A percentile compares a stretch with the other conserved stretches of the same genome.
phyloP scores from a whole-genome alignment of 768 basidiomycete genomes.

The Auricularia sp. region DNA sequence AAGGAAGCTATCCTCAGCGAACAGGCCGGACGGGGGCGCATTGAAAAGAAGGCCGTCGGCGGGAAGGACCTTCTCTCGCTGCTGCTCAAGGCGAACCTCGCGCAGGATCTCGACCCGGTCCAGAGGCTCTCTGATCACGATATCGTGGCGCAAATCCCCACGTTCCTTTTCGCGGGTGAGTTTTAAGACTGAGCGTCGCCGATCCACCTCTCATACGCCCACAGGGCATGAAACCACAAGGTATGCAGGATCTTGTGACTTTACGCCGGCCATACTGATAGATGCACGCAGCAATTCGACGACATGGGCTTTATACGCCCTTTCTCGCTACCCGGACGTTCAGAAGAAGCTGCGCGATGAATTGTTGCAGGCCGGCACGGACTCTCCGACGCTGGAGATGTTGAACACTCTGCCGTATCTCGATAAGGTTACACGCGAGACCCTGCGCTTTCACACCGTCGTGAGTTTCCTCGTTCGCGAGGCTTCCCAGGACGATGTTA shows the following conservation, averaged over 20 bases:
- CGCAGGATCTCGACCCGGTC: conserved; percentile 15
- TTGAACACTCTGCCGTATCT: background rate
- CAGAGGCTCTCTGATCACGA: conserved; percentile 22
- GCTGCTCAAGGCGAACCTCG: conserved; percentile 23
- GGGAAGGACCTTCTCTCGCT: conserved; percentile 20
- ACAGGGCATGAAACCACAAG: conserved; percentile 21
- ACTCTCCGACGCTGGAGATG: background rate
- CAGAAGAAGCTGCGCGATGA: conserved; percentile 57
- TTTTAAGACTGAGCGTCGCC: too few species aligned
- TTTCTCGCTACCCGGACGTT: conserved; percentile 45
- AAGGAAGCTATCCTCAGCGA: background rate
- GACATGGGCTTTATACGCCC: conserved; percentile 52
- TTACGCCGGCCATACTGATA: conserved; percentile 26
- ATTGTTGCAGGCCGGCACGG: conserved; percentile 19
- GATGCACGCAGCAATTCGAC: conserved; percentile 47
- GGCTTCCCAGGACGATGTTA: conserved; percentile 41
- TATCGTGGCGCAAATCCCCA: conserved; percentile 39
- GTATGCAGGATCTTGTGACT: too few species aligned
- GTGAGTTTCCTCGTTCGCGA: conserved; percentile 34
- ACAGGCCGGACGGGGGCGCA: background rate
- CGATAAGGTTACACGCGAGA: background rate
- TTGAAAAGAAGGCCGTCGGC: conserved; percentile 1
- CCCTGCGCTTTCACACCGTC: conserved; percentile 18
- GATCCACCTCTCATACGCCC: too few species aligned
- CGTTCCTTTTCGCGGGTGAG: conserved; percentile 43